Percentiles rank a stretch among this genome's conserved stretches.
Conservation (phyloP, 306 rosid genomes). For the Gastrolobium villosum region DNA sequence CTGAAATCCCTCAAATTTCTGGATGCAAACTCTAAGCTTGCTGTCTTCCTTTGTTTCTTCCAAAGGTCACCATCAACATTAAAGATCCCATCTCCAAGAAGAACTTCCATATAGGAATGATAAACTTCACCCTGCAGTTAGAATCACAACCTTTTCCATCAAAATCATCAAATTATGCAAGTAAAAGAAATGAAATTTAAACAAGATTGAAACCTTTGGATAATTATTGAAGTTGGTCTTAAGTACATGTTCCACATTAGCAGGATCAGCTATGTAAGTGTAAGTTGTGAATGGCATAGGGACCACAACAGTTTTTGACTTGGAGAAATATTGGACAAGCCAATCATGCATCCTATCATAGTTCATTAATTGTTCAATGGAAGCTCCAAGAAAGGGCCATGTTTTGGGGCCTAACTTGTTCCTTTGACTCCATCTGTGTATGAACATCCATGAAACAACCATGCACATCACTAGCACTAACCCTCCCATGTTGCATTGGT, state of each 20-base stretch:
- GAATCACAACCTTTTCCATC: slow-evolving; percentile 25
- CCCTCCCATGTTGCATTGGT: slow-evolving; percentile 53
- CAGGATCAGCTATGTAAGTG: slow-evolving; percentile 93
- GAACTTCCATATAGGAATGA: slow-evolving; percentile 91
- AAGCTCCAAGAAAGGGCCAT: slow-evolving; percentile 93
- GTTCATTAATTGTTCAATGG: slow-evolving; percentile 77
- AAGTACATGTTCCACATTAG: slow-evolving; percentile 84
- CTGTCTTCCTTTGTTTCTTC: slow-evolving; percentile 94
- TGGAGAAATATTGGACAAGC: slow-evolving; percentile 70
- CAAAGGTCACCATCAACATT: slow-evolving; percentile 89
- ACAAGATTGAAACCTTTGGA: slow-evolving; percentile 58
- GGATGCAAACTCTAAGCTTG: slow-evolving; percentile 94
- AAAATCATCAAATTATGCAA: background rate
- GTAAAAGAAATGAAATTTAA: background rate
- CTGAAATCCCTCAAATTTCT: slow-evolving; percentile 92
- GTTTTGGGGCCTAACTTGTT: slow-evolving; percentile 84
- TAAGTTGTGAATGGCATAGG: slow-evolving; percentile 93
- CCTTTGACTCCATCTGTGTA: slow-evolving; percentile 80
- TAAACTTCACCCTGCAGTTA: slow-evolving; percentile 80
- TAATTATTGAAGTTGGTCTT: slow-evolving; percentile 89
- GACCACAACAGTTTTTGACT: slow-evolving; percentile 75
- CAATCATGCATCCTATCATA: slow-evolving; percentile 93
- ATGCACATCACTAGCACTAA: slow-evolving; percentile 55
- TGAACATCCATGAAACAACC: slow-evolving; percentile 63
- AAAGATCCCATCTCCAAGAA: slow-evolving; percentile 95